Base-by-base conservation (phyloP, 805 yeast genomes). In the Wickerhamiella azyma region DNA sequence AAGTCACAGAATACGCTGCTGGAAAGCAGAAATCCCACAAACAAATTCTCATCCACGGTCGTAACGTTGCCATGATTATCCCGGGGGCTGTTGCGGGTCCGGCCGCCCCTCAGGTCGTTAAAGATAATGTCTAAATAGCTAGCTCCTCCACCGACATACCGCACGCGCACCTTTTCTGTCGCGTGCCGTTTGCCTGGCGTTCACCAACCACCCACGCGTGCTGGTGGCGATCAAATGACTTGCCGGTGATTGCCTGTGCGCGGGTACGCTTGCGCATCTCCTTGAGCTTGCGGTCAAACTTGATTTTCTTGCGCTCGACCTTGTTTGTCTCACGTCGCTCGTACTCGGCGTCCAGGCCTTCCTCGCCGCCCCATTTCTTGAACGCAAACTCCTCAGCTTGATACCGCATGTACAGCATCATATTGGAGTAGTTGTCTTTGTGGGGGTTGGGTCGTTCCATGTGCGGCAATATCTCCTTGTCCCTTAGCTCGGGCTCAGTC, bases 371-470 rank as follows among this genome's bases (percentile, higher is more conserved):
- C 99, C 98, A 92, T 64, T 92, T 89, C 58, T 82, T 80, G 66
- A 79, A 84, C 0, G 97, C 94, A 63, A 72, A 84, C 56, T 81
- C 85, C 61, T 92, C 98, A n/a, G 92, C 85, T 57, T 92, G 97
- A 57, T 77, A 82, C 49, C 98, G 67, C 39, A 92, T 64, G 65
- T 79, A 92, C 47, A 92, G 68, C 70, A 88, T 94, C 99, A 92
- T 92, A 58, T 92, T 74, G 42, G 85, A 81, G 63, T 77, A 92
- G 0, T 85, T 81, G 2, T 78, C 78, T 37, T 88, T 85, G 62
- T 92, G 95, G 0, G 99, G 99, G 58, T 92, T 92, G 2, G 95
- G 85, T 55, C 88, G 84, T 51, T 86, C 94, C 50, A 89, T 66
- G 51, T 92, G 75, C 9, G 81, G 81, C 49, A 92, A 67, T 19